Evolutionary conservation across 108 stramenopile genomes (phyloP).

Genomic region (Epithemia pelagica): DNA sequence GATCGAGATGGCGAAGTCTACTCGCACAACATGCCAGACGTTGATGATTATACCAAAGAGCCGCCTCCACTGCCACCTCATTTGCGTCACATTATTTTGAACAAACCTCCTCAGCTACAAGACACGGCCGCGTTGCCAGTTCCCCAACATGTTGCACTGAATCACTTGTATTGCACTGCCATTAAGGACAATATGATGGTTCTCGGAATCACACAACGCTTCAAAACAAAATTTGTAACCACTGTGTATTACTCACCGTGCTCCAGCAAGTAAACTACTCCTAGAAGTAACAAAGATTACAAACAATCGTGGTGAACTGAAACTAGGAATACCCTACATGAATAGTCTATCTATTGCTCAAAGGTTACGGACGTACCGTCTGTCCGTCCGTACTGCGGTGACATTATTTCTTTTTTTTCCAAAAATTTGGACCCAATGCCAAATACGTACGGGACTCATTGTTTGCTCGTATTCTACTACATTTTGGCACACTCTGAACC

Average conservation of each 20-base stretch:
- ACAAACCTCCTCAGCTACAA: slow-evolving; percentile 86
- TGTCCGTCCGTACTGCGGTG: too few relatives aligned
- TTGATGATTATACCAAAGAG: slow-evolving; percentile 98
- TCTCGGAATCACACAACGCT: slow-evolving; percentile 94
- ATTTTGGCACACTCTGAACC: too few relatives aligned
- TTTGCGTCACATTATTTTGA: slow-evolving; percentile 96
- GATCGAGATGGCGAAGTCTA: slow-evolving; percentile 84
- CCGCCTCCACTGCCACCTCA: slow-evolving; percentile 99
- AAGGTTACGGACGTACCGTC: too few relatives aligned
- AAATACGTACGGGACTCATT: too few relatives aligned
- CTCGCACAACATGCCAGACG: slow-evolving; percentile 85
- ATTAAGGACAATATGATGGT: slow-evolving; percentile 99
- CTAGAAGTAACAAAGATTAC: too few relatives aligned
- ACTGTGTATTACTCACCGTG: slow-evolving; percentile 95
- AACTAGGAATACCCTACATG: too few relatives aligned
- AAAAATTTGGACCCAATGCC: too few relatives aligned
- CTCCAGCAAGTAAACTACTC: slow-evolving; percentile 6
- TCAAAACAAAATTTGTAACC: slow-evolving; percentile 94
- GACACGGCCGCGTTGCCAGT: slow-evolving; percentile 91
- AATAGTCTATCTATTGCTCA: too few relatives aligned
- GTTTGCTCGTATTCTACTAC: too few relatives aligned
- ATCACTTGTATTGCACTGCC: slow-evolving; percentile 99
- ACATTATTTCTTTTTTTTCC: too few relatives aligned
- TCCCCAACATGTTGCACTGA: slow-evolving; percentile 97
- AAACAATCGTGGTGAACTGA: too few relatives aligned